Evolutionary conservation across 169 alveolate species (phyloP).

Genomic region (Plasmodium coatneyi): DNA sequence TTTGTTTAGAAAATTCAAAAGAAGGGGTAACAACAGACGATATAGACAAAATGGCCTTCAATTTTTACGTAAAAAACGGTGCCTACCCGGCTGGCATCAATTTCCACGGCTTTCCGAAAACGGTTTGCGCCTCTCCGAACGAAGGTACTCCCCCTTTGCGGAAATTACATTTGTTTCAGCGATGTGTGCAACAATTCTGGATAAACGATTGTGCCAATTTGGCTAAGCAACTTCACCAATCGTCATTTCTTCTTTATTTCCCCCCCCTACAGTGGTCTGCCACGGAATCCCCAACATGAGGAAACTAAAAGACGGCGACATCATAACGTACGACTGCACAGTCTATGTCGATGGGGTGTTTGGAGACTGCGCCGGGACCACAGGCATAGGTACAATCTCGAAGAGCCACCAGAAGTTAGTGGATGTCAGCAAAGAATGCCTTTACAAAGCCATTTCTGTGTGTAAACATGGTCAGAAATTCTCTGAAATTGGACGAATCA

Average conservation of each 20-base stretch:
- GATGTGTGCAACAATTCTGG: background rate
- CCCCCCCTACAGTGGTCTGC: conserved; percentile 82
- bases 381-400: conserved; percentile 77
- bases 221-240: background rate
- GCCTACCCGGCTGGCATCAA: conserved; percentile 96
- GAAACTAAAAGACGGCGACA: conserved; percentile 90
- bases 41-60: conserved; percentile 90
- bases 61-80: conserved; percentile 86
- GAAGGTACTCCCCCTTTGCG: conserved; percentile 78
- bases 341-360: conserved; percentile 91
- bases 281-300: conserved; percentile 95
- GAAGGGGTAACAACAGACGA: conserved; percentile 92
- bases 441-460: conserved; percentile 88
- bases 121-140: conserved; percentile 94
- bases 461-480: conserved; percentile 92
- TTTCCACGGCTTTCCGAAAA: conserved; percentile 94
- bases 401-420: conserved; percentile 75
- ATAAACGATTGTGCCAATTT: background rate
- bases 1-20: conserved; percentile 81
- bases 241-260: conserved; percentile 19
- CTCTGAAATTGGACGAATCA: conserved; percentile 89
- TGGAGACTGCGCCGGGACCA: conserved; percentile 89
- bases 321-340: conserved; percentile 92
- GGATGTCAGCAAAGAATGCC: conserved; percentile 83
- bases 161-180: background rate